These are phyloP conservation scores for Rosa lucieae DNA, from an alignment of 306 rosid species.

Conservation along the genomic window DNA sequence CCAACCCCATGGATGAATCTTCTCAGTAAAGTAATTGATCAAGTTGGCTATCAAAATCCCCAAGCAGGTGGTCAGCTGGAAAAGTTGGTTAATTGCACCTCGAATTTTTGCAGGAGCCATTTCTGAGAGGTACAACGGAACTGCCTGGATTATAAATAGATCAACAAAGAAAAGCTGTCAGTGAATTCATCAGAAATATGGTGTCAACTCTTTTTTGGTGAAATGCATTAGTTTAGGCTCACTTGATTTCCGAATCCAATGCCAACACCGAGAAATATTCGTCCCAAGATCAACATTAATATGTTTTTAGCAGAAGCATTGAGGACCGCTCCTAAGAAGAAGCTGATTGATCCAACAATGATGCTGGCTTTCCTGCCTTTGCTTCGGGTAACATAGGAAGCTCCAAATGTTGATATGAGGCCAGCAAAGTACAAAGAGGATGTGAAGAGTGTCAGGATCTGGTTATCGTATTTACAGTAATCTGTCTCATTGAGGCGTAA, in stretches of 20 bases:
- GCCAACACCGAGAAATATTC: constrained; percentile 78
- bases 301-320: constrained; percentile 79
- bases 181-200: constrained; percentile 3
- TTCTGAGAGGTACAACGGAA: constrained; percentile 86
- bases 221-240: constrained; percentile 20
- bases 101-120: constrained; percentile 86
- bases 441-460: constrained; percentile 85
- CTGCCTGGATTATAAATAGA: constrained; percentile 53
- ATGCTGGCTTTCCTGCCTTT: constrained; percentile 86
- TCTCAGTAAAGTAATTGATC: constrained; percentile 59
- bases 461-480: constrained; percentile 85
- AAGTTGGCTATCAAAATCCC: constrained; percentile 69
- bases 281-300: constrained; percentile 74
- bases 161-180: constrained; percentile 11
- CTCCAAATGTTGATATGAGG: constrained; percentile 76
- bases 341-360: constrained; percentile 81
- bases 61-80: constrained; percentile 79
- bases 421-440: constrained; percentile 92
- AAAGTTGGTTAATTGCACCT: constrained; percentile 91
- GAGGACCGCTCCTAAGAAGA: constrained; percentile 70
- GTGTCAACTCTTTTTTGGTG: not conserved
- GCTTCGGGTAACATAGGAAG: constrained; percentile 69
- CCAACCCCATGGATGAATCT: constrained; percentile 88
- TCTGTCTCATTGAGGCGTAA: constrained; percentile 67
- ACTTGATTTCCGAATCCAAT: constrained; percentile 97